Evolutionary conservation across 805 yeast species (phyloP).

Genomic region (Candida alai): DNA sequence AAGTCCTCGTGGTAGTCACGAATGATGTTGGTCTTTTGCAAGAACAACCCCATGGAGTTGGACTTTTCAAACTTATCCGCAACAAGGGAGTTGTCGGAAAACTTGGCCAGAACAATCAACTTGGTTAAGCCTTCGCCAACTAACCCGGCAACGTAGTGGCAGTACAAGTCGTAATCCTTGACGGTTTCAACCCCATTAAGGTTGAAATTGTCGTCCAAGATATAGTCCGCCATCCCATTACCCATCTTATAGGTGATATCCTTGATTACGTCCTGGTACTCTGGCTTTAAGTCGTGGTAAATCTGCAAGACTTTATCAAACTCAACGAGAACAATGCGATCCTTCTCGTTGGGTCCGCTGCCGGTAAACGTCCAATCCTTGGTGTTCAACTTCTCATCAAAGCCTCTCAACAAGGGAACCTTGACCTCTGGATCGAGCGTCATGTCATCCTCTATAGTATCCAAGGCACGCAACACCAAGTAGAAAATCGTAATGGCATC

Average conservation of each 20-base stretch:
- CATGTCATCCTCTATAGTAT: constrained; percentile 96
- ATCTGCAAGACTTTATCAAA: constrained; percentile 68
- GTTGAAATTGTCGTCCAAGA: constrained; percentile 72
- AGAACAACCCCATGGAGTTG: constrained; percentile 89
- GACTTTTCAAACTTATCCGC: constrained; percentile 53
- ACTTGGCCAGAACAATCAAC: constrained; percentile 70
- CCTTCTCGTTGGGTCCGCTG: constrained; percentile 72
- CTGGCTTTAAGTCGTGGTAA: constrained; percentile 67
- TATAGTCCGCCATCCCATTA: constrained; percentile 95
- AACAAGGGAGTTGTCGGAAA: constrained; percentile 51
- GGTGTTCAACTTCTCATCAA: constrained; percentile 57
- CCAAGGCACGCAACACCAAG: constrained; percentile 82
- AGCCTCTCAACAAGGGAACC: constrained; percentile 67
- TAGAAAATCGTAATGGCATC: constrained; percentile 82
- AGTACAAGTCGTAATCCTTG: constrained; percentile 82
- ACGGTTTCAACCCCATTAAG: constrained; percentile 73
- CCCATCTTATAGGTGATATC: constrained; percentile 88
- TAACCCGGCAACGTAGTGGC: constrained; percentile 96
- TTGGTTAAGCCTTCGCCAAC: constrained; percentile 95
- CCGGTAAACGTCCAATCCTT: constrained; percentile 82
- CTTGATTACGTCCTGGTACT: constrained; percentile 72
- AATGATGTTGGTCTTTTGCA: constrained; percentile 94
- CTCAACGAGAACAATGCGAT: constrained; percentile 74
- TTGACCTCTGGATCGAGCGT: constrained; percentile 68
- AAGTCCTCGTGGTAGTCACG: constrained; percentile 93